phyloP scores from a whole-genome alignment of 495 filamentous ascomycete species.

The Annulohypoxylon bovei region DNA sequence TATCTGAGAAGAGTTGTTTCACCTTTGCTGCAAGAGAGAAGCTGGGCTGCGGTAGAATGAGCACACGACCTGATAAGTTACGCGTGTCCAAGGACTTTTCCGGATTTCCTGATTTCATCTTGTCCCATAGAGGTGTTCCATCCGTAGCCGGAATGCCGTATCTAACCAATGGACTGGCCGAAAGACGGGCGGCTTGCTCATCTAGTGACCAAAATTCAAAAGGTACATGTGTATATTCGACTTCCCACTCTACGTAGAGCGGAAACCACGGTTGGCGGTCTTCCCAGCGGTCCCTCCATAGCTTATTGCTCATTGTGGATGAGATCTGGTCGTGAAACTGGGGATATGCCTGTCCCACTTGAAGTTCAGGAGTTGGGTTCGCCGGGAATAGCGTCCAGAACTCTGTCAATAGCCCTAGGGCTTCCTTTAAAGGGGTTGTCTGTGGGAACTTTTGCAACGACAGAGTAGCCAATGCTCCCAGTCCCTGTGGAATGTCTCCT shows the following conservation, averaged over 20 bases:
- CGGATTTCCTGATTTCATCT: background rate
- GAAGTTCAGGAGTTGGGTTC: background rate
- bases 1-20: conserved; percentile 48
- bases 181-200: conserved; percentile 15
- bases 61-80: conserved; percentile 49
- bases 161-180: conserved; percentile 16
- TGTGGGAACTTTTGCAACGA: background rate
- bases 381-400: background rate
- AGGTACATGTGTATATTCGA: conserved; percentile 59
- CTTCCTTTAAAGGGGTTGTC: background rate
- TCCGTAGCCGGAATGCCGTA: conserved; percentile 35
- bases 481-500: background rate
- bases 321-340: conserved; percentile 26
- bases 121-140: background rate
- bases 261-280: conserved; percentile 60
- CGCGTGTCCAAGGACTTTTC: conserved; percentile 41
- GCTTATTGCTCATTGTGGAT: background rate
- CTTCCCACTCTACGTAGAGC: conserved; percentile 65
- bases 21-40: conserved; percentile 51
- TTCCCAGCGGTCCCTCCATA: conserved; percentile 51
- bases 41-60: conserved; percentile 57
- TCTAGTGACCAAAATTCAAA: conserved; percentile 46
- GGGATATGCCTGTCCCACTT: conserved; percentile 12
- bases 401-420: background rate
- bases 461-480: background rate